Conservation (phyloP, 140 eudicot species). For the Stevia rebaudiana region DNA sequence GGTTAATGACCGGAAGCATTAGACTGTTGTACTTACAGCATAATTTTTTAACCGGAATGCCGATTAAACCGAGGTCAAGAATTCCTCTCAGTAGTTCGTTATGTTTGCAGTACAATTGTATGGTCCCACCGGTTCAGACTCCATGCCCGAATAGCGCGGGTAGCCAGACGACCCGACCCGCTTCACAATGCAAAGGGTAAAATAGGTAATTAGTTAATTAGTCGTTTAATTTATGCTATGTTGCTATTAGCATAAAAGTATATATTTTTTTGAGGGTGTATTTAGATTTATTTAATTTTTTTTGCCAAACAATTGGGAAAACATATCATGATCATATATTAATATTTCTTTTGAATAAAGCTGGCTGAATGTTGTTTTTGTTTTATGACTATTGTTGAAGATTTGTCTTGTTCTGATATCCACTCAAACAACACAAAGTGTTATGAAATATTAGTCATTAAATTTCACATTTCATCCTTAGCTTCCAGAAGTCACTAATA, state of each 20-base stretch:
- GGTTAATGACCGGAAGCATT: background rate
- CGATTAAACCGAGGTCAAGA: background rate
- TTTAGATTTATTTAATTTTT: background rate
- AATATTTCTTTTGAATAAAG: too few relatives aligned
- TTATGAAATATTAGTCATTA: background rate
- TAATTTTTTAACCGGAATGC: conserved; percentile 9
- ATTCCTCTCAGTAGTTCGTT: conserved; percentile 4
- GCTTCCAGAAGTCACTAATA: too few relatives aligned
- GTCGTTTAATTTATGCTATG: background rate
- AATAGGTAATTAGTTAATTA: background rate
- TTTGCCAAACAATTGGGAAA: background rate
- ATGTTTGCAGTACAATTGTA: conserved; percentile 7
- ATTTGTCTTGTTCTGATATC: conserved; percentile 16
- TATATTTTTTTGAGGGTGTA: background rate
- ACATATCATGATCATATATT: background rate
- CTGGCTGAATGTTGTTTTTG: conserved; percentile 49
- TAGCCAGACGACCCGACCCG: conserved; percentile 4
- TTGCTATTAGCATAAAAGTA: background rate
- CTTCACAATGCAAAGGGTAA: conserved; percentile 4
- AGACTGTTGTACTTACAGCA: conserved; percentile 8
- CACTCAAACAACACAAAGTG: conserved; percentile 7
- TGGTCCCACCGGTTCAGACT: conserved; percentile 12
- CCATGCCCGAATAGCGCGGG: conserved; percentile 11
- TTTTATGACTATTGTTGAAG: conserved; percentile 10
- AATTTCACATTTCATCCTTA: too few relatives aligned